Evolutionary conservation across 2,329 filamentous ascomycete genomes (phyloP).

Genomic region (Talaromyces pinophilus): DNA sequence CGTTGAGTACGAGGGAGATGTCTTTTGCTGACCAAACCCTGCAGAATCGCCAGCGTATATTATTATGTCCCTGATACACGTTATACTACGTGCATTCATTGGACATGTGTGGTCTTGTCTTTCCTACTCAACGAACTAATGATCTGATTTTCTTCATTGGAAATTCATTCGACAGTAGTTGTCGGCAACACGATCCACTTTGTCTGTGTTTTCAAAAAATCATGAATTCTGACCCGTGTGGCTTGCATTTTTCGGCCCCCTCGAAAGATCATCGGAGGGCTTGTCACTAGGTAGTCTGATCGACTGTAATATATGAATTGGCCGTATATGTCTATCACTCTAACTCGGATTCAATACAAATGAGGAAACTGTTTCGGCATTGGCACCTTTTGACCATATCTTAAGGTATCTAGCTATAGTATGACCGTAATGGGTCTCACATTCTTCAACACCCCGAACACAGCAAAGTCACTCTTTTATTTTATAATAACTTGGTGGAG

Average conservation of each 20-base stretch:
- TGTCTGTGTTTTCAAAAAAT: too few relatives aligned
- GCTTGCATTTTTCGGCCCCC: too few relatives aligned
- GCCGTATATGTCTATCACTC: not conserved
- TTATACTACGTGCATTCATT: not conserved
- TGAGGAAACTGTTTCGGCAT: not conserved
- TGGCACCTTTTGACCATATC: not conserved
- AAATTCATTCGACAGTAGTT: too few relatives aligned
- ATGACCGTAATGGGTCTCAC: not conserved
- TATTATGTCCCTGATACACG: too few relatives aligned
- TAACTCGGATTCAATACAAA: not conserved
- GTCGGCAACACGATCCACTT: too few relatives aligned
- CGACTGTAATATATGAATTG: not conserved
- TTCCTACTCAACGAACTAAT: too few relatives aligned
- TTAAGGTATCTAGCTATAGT: not conserved
- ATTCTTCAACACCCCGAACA: not conserved
- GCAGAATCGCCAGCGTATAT: not conserved
- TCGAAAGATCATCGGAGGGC: not conserved
- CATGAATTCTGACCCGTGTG: too few relatives aligned
- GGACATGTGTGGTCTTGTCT: not conserved
- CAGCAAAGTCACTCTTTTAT: not conserved
- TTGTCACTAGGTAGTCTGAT: not conserved
- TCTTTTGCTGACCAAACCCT: not conserved
- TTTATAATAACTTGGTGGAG: not conserved
- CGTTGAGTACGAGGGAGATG: not conserved
- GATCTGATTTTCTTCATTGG: too few relatives aligned